Conservation (phyloP, 1,284 basidiomycete species). For the Ceratobasidium sp. region DNA sequence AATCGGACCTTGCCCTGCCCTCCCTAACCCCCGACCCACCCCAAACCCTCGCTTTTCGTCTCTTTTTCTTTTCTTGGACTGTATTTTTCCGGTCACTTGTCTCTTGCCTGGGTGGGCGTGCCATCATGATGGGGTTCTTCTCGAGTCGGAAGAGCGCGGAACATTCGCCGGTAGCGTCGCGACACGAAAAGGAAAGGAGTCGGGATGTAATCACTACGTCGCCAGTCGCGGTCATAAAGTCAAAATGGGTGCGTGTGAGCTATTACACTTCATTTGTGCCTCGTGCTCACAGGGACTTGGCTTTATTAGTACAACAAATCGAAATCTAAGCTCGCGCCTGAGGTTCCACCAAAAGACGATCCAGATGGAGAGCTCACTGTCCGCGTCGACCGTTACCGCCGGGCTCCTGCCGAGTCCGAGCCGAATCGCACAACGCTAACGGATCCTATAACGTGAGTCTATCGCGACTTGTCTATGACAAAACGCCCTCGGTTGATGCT, state of each 20-base stretch:
- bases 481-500: background rate
- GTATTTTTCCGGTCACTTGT: too few species aligned
- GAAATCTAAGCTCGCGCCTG: conserved; percentile 12
- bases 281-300: background rate
- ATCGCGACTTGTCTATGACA: background rate
- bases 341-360: conserved; percentile 7
- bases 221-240: conserved; percentile 28
- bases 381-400: conserved; percentile 1
- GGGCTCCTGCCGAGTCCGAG: conserved; percentile 6
- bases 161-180: background rate
- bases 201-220: background rate
- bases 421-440: background rate
- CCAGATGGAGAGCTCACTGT: conserved; percentile 13
- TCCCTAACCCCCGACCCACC: too few species aligned
- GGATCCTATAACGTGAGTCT: conserved; percentile 31
- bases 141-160: conserved; percentile 34
- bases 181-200: conserved; percentile 15
- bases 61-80: too few species aligned
- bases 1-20: too few species aligned
- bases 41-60: too few species aligned
- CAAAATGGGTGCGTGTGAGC: conserved; percentile 20
- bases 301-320: conserved; percentile 18
- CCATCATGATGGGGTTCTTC: conserved; percentile 30
- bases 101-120: background rate
- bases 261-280: background rate